phyloP scores from a whole-genome alignment of 2,329 filamentous ascomycete genomes.

The Amylocarpus encephaloides region DNA sequence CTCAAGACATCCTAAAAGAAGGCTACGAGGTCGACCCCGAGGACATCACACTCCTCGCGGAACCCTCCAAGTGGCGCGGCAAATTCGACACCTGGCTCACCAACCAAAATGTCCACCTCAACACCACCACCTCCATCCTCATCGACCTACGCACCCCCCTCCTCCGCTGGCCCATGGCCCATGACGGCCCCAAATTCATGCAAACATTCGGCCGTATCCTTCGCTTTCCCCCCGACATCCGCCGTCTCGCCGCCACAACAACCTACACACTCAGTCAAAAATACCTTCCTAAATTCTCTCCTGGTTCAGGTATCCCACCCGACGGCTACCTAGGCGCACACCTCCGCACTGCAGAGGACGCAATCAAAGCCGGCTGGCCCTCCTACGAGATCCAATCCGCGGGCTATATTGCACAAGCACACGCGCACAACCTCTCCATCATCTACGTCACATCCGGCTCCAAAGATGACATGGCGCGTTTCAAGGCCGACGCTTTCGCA shows the following conservation, averaged over 20 bases:
- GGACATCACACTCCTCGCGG: not conserved
- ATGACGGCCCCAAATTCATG: constrained; percentile 39
- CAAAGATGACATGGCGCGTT: constrained; percentile 30
- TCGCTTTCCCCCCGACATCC: constrained; percentile 35
- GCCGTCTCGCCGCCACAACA: constrained; percentile 30
- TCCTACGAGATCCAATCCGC: constrained; percentile 32
- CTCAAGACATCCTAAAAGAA: not conserved
- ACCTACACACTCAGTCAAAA: constrained; percentile 27
- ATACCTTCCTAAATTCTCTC: constrained; percentile 8
- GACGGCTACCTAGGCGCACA: constrained; percentile 33
- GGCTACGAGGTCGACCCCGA: not conserved
- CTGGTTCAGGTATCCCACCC: not conserved
- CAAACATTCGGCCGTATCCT: constrained; percentile 38
- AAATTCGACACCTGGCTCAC: constrained; percentile 4
- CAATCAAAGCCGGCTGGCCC: constrained; percentile 30
- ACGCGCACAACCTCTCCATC: constrained; percentile 22
- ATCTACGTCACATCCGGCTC: constrained; percentile 39
- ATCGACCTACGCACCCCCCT: not conserved
- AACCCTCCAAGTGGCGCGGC: not conserved
- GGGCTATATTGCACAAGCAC: constrained; percentile 31
- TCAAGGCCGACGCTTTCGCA: constrained; percentile 30
- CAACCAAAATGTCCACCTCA: not conserved
- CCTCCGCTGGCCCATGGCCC: constrained; percentile 33
- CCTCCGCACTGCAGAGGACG: constrained; percentile 32
- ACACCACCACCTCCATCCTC: not conserved